A percentile compares a stretch with the other conserved stretches of the same genome.
Conservation (phyloP, 352 stramenopile species). For the Blastocystis sp. region DNA sequence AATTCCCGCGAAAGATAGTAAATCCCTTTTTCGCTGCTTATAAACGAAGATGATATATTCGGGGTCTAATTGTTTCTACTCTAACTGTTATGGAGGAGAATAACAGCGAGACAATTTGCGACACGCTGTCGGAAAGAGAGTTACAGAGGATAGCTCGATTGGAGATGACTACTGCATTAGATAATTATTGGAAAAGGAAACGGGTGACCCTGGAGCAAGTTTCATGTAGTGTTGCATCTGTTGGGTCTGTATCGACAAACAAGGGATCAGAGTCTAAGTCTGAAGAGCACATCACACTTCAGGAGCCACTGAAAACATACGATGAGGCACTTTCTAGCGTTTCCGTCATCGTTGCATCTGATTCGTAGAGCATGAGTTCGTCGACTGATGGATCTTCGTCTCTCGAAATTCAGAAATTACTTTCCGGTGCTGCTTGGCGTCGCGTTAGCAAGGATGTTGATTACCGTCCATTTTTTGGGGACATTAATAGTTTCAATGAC, state of each 20-base stretch:
- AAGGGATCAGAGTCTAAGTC: constrained; percentile 24
- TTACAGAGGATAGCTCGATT: constrained; percentile 33
- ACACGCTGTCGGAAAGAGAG: constrained; percentile 34
- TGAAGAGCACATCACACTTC: background rate
- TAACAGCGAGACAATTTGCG: background rate
- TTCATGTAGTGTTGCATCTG: background rate
- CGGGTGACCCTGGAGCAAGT: constrained; percentile 16
- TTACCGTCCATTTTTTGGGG: constrained; percentile 46
- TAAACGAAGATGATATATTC: background rate
- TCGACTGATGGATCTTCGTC: background rate
- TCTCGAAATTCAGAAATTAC: constrained; percentile 25
- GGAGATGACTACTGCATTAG: constrained; percentile 18
- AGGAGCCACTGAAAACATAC: constrained; percentile 24
- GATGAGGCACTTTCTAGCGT: constrained; percentile 41
- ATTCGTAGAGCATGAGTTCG: background rate
- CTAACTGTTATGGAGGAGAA: background rate
- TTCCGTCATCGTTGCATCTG: background rate
- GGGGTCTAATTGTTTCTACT: background rate
- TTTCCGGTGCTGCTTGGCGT: background rate
- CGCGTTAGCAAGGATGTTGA: constrained; percentile 49
- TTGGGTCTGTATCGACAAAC: background rate
- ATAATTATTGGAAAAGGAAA: constrained; percentile 44
- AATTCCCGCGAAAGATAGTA: background rate
- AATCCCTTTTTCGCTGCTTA: background rate
- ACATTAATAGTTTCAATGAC: constrained; percentile 61